Conservation (phyloP, 768 basidiomycete species). For the Tricholoma bakamatsutake region DNA sequence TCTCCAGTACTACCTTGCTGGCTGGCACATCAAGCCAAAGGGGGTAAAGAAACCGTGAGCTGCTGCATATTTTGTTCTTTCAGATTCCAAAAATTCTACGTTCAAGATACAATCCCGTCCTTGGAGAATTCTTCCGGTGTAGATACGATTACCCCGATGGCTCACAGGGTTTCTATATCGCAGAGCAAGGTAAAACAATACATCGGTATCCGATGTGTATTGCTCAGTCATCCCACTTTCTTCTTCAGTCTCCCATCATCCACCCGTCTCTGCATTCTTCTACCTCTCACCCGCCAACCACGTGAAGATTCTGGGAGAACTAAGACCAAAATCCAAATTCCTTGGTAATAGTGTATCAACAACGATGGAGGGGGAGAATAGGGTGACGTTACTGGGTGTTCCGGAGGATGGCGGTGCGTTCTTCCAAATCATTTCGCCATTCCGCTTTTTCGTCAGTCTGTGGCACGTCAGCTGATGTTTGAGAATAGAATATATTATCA, state of each 20-base stretch:
- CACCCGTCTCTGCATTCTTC: slow-evolving; percentile 92
- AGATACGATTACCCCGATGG: slow-evolving; percentile 89
- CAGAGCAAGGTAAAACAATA: slow-evolving; percentile 73
- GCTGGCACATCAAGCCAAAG: slow-evolving; percentile 99
- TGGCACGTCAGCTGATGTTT: slow-evolving; percentile 2
- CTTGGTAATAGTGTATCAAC: slow-evolving; percentile 96
- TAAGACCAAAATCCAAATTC: slow-evolving; percentile 94
- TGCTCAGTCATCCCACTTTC: background rate
- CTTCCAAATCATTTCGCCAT: slow-evolving; percentile 4
- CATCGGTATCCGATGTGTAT: background rate
- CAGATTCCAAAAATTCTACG: slow-evolving; percentile 1
- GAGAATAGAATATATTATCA: slow-evolving; percentile 69
- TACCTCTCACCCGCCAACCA: slow-evolving; percentile 91
- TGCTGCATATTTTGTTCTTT: slow-evolving; percentile 4
- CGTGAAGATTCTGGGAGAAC: slow-evolving; percentile 83
- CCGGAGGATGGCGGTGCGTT: slow-evolving; percentile 82
- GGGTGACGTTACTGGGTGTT: slow-evolving; percentile 74
- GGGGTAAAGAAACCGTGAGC: slow-evolving; percentile 98
- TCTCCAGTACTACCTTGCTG: slow-evolving; percentile 92
- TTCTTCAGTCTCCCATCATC: slow-evolving; percentile 85
- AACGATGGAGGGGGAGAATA: slow-evolving; percentile 93
- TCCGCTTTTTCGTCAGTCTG: background rate
- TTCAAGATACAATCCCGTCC: slow-evolving; percentile 86
- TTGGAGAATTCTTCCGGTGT: slow-evolving; percentile 98
- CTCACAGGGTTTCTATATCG: slow-evolving; percentile 89